Conservation (phyloP, 176 grass and related monocot species). For the Ensete glaucum region DNA sequence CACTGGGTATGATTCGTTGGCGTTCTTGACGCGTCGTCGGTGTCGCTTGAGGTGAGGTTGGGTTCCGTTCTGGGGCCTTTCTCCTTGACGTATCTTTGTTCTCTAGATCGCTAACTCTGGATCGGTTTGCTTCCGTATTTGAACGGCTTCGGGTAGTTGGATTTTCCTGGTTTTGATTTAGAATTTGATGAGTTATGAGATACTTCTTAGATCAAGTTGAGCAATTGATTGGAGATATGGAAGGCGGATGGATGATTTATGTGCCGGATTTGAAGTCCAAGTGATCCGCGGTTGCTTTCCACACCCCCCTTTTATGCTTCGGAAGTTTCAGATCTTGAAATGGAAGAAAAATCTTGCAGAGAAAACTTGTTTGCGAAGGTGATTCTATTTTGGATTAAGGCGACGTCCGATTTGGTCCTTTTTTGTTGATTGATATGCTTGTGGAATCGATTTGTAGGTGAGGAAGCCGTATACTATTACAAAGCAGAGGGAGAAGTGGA, state of each 20-base stretch:
- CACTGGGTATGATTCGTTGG: conserved; percentile 7
- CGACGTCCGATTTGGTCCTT: not conserved
- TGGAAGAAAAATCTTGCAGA: conserved; percentile 70
- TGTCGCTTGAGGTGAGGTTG: conserved; percentile 40
- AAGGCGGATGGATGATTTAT: conserved; percentile 57
- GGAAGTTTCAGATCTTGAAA: conserved; percentile 25
- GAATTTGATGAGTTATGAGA: conserved; percentile 54
- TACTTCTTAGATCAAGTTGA: conserved; percentile 56
- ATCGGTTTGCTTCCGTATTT: conserved; percentile 25
- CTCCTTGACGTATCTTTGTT: conserved; percentile 5
- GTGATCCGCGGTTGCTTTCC: conserved; percentile 36
- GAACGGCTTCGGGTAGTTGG: conserved; percentile 21
- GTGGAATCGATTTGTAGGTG: conserved; percentile 32
- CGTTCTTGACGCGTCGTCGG: conserved; percentile 33
- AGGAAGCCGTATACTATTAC: conserved; percentile 94
- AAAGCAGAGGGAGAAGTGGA: conserved; percentile 88
- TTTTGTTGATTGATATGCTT: not conserved
- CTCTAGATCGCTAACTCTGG: conserved; percentile 23
- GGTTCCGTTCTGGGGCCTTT: not conserved
- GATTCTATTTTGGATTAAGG: conserved; percentile 28
- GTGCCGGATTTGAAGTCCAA: conserved; percentile 61
- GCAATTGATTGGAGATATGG: conserved; percentile 49
- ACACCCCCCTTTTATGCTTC: conserved; percentile 25
- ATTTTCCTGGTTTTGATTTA: conserved; percentile 17
- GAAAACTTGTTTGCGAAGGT: conserved; percentile 61